Conservation (phyloP, 129 eudicot genomes). For the Chrysanthemum makinoi region DNA sequence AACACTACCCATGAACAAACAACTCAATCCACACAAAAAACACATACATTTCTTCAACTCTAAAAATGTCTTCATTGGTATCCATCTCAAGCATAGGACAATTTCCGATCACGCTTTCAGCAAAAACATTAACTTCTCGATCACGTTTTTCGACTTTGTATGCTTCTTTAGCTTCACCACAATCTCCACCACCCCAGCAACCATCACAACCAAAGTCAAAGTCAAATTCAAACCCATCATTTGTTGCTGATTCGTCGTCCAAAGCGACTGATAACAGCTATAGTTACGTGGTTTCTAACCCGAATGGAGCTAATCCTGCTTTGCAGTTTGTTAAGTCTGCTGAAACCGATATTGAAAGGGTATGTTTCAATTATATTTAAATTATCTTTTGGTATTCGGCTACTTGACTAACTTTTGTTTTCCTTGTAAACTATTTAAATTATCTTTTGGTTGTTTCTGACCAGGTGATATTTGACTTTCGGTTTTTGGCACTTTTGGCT, state of each 20-base stretch:
- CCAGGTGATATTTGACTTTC: conserved; percentile 87
- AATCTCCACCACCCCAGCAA: conserved; percentile 33
- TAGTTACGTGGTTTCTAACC: conserved; percentile 43
- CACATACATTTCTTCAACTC: not conserved
- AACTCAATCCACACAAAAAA: not conserved
- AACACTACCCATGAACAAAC: not conserved
- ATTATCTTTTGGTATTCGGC: too few species aligned
- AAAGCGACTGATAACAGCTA: conserved; percentile 30
- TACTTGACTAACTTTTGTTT: too few species aligned
- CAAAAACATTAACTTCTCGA: conserved; percentile 15
- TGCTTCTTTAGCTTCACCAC: conserved; percentile 48
- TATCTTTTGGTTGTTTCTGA: not conserved
- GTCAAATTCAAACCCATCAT: conserved; percentile 27
- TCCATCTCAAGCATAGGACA: conserved; percentile 31
- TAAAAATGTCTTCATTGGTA: conserved; percentile 42
- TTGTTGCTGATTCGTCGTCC: not conserved
- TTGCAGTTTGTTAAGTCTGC: conserved; percentile 48
- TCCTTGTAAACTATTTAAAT: too few species aligned
- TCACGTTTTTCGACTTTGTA: conserved; percentile 27
- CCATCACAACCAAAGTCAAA: conserved; percentile 27
- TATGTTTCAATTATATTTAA: conserved; percentile 14
- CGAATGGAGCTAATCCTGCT: conserved; percentile 47
- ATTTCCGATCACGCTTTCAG: conserved; percentile 32
- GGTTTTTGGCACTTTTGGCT: conserved; percentile 89
- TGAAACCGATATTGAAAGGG: conserved; percentile 77